Base-by-base conservation (phyloP, 129 eudicot genomes). In the Flaveria sonorensis region DNA sequence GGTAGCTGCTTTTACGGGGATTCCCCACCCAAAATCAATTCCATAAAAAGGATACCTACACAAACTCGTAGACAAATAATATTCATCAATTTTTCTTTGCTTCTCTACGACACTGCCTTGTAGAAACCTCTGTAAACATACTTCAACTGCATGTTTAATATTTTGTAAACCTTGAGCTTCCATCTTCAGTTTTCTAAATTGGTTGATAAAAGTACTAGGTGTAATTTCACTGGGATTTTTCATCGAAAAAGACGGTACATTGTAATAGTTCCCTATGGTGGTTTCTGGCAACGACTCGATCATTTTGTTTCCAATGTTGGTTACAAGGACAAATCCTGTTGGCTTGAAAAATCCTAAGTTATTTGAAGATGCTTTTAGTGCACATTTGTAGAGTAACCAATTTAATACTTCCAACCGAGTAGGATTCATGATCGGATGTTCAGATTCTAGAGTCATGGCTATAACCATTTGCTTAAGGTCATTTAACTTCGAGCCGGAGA, bases 1-100 rank as follows among this genome's bases (percentile, higher is more conserved):
- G 0, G 70, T 0, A 1, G 56, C 19, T 5, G 43, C 72, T 70
- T 26, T 74, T 53, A 43, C 21, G 14, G 84, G 87, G n/a, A n/a
- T n/a, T n/a, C n/a, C n/a, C 83, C 87, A 74, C 2, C 87, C 84
- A 60, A 83, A 83, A 63, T 84, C 80, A 8, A 76, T 50, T 13
- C 43, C 76, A 18, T 71, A 73, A 21, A 57, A 10, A 2, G 85
- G 82, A 57, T 42, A 72, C 11, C 68, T 24, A 20, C 80, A 76
- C 45, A 76, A 1, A 57, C 80, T 80, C 39, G 76, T 32, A 47
- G n/a, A 51, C 2, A 16, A 0, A 39, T 70, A 76, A 19, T 4
- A 10, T 1, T 55, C 62, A 18, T 36, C 68, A 0, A 51, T 0
- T n/a, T 43, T 52, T 14, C 21, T 79, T 45, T 39, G 46, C 20